phyloP scores from a whole-genome alignment of 1,284 basidiomycete species.

The Cutaneotrichosporon sp. region DNA sequence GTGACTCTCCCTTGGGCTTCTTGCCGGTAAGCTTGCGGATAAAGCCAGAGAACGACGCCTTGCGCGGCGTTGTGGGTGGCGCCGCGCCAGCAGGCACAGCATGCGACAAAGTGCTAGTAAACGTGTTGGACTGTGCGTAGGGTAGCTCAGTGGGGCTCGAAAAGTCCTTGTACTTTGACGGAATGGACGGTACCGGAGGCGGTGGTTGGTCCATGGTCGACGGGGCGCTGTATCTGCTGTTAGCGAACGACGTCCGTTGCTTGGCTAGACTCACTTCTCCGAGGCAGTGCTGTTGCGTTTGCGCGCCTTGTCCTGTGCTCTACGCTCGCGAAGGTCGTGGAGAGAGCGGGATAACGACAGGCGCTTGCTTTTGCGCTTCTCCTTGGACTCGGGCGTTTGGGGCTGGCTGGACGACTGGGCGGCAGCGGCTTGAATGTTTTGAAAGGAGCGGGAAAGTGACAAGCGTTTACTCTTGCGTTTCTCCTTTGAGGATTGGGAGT shows the following conservation, averaged over 20 bases:
- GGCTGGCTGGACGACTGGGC: not conserved
- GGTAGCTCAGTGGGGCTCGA: too few species aligned
- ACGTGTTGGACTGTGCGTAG: not conserved
- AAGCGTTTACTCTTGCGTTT: constrained; percentile 8
- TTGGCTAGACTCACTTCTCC: constrained; percentile 3
- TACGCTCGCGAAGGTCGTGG: constrained; percentile 7
- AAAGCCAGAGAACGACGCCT: constrained; percentile 2
- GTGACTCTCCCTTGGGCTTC: not conserved
- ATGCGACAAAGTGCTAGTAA: not conserved
- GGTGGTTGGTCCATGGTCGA: not conserved
- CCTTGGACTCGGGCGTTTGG: not conserved
- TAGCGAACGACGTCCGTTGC: not conserved
- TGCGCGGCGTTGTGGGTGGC: not conserved
- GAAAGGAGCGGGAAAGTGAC: constrained; percentile 9
- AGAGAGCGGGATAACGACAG: constrained; percentile 11
- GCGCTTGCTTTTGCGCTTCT: constrained; percentile 8
- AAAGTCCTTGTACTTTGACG: constrained; percentile 6
- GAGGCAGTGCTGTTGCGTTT: constrained; percentile 1
- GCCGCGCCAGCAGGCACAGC: too few species aligned
- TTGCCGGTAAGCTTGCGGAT: constrained; percentile 8
- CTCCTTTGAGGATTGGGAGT: not conserved
- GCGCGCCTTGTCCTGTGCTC: constrained; percentile 2
- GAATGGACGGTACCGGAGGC: constrained; percentile 8
- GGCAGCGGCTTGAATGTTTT: constrained; percentile 1
- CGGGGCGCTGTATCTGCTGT: not conserved